Evolutionary conservation across 768 basidiomycete genomes (phyloP).

Genomic region (Phanerochaete sordida): DNA sequence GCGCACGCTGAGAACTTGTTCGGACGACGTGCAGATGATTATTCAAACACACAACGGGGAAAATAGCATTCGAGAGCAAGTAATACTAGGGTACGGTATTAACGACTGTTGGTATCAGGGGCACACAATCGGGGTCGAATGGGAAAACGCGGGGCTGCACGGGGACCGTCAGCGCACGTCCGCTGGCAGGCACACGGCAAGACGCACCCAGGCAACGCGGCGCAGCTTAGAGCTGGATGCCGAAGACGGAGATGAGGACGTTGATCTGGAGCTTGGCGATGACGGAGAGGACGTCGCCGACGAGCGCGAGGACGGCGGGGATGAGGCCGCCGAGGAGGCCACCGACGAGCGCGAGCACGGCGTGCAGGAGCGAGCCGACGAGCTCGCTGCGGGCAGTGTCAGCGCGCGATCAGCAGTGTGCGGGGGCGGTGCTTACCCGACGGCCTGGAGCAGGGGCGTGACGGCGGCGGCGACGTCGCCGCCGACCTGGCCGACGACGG

Average conservation of each 20-base stretch:
- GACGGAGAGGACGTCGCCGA: slow-evolving; percentile 18
- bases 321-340: slow-evolving; percentile 22
- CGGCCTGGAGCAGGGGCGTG: slow-evolving; percentile 15
- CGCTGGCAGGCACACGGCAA: not conserved
- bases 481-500: slow-evolving; percentile 8
- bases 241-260: slow-evolving; percentile 21
- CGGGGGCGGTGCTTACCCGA: slow-evolving; percentile 18
- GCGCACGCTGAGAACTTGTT: too few species aligned
- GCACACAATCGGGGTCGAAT: not conserved
- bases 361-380: slow-evolving; percentile 18
- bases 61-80: not conserved
- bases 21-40: too few species aligned
- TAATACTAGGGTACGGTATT: not conserved
- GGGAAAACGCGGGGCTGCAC: not conserved
- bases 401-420: too few species aligned
- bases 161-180: not conserved
- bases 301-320: slow-evolving; percentile 17
- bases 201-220: not conserved
- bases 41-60: not conserved
- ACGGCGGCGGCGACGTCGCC: slow-evolving; percentile 12
- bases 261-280: slow-evolving; percentile 19
- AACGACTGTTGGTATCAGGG: not conserved
- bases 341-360: slow-evolving; percentile 19
- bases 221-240: slow-evolving; percentile 10
- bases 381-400: slow-evolving; percentile 9